Percentiles rank a stretch among this genome's conserved stretches.
Conservation (phyloP, 164 flowering plant genomes). For the Stephania cephalantha region DNA sequence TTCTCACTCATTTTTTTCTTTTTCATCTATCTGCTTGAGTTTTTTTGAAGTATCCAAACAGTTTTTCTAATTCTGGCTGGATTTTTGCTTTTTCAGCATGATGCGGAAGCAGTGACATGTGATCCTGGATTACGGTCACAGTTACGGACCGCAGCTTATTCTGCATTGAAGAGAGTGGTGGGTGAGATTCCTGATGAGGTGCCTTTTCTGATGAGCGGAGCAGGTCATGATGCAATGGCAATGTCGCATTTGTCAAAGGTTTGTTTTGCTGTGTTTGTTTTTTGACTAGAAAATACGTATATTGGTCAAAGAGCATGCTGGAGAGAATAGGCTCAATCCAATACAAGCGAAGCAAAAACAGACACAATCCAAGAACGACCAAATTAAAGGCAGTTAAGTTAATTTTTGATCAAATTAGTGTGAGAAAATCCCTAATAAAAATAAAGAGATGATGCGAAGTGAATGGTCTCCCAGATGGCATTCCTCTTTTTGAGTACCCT, state of each 20-base stretch:
- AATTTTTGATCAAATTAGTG: too few relatives aligned
- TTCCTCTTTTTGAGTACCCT: too few relatives aligned
- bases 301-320: too few relatives aligned
- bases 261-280: slow-evolving; percentile 7
- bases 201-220: slow-evolving; percentile 96
- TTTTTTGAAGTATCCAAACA: too few relatives aligned
- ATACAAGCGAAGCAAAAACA: too few relatives aligned
- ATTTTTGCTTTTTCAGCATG: slow-evolving; percentile 48
- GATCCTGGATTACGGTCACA: slow-evolving; percentile 56
- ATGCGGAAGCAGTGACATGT: slow-evolving; percentile 78
- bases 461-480: too few relatives aligned
- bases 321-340: too few relatives aligned
- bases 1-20: slow-evolving; percentile 11
- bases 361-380: too few relatives aligned
- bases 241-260: slow-evolving; percentile 93
- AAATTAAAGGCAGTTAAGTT: too few relatives aligned
- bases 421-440: too few relatives aligned
- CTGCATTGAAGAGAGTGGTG: slow-evolving; percentile 52
- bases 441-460: too few relatives aligned
- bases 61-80: background rate
- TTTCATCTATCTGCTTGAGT: background rate
- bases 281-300: background rate
- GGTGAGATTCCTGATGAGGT: slow-evolving; percentile 57
- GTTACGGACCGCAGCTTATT: slow-evolving; percentile 57
- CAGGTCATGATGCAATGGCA: slow-evolving; percentile 99